Evolutionary conservation across 148 eudicot species (phyloP), one percentile per base, ranked within the genome.

Genomic region (Drosera capensis): DNA sequence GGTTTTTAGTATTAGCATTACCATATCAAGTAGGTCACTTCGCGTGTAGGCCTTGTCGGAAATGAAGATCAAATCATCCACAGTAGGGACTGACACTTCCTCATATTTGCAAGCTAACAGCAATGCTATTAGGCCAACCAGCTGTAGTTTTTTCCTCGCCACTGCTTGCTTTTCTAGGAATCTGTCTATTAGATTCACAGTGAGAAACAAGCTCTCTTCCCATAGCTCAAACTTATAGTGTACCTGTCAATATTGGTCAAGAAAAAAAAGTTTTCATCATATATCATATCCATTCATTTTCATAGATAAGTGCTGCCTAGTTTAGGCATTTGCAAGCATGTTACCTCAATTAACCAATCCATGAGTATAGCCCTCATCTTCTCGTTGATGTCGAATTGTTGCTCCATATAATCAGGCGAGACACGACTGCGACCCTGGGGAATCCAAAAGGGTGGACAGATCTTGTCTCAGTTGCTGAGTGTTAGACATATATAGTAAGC

Each of bases 31-130:
- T 20, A 86, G 71, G 40, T 86, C 82, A 46, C 60, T 51, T 37
- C 84, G 76, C 1, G 77, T 25, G 48, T 86, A 86, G 44, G 96
- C 96, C 54, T 70, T 82, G 55, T 82, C 96, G 12, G 96, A 82
- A 21, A 86, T 86, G 50, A 86, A 74, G 3, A 86, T 63, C 49
- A 86, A 46, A 56, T 86, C 96, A 7, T 86, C 96, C 4, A 86
- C 86, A 25, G 82, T 68, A 8, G 96, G 96, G 2, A 82, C 85
- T 7, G 82, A 73, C 37, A 86, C 94, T 61, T 86, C 96, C 54
- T 86, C 96, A 55, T 86, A 86, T 31, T 86, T 86, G 69, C 94
- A 82, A 7, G 96, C 96, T 2, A 86, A 39, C 4, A 86, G 85
- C 88, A 86, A 69, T 7, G 96, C 94, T 24, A 72, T 76, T 52